Conservation (phyloP, 148 eudicot genomes). For the Spergularia bocconei region DNA sequence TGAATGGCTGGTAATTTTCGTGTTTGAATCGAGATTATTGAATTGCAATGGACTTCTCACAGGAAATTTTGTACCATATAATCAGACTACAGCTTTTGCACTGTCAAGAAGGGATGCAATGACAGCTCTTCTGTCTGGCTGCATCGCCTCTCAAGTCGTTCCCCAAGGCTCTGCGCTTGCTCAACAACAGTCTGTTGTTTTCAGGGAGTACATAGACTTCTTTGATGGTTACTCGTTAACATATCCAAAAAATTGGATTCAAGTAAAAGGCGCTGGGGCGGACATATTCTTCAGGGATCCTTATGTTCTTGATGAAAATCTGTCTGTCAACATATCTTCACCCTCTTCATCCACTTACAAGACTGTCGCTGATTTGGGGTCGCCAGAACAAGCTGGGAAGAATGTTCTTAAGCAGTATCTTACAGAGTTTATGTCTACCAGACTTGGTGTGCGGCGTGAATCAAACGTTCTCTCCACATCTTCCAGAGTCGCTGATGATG, state of each 20-base stretch:
- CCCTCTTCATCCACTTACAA: slow-evolving; percentile 89
- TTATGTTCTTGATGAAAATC: slow-evolving; percentile 79
- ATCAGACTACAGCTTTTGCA: slow-evolving; percentile 89
- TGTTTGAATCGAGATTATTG: slow-evolving; percentile 21
- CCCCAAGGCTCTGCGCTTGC: slow-evolving; percentile 44
- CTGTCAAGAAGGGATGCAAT: slow-evolving; percentile 70
- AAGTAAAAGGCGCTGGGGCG: slow-evolving; percentile 94
- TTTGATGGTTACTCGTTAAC: slow-evolving; percentile 86
- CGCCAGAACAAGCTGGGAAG: slow-evolving; percentile 85
- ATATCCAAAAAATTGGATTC: slow-evolving; percentile 89
- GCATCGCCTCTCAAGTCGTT: slow-evolving; percentile 39
- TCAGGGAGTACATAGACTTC: slow-evolving; percentile 75
- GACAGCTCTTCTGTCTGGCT: slow-evolving; percentile 50
- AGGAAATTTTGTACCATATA: slow-evolving; percentile 52
- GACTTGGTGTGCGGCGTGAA: slow-evolving; percentile 93
- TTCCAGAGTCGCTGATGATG: slow-evolving; percentile 92
- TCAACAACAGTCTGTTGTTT: slow-evolving; percentile 43
- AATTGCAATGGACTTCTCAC: slow-evolving; percentile 46
- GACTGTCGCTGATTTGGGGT: slow-evolving; percentile 84
- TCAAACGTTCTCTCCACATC: slow-evolving; percentile 64
- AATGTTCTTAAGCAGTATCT: slow-evolving; percentile 74
- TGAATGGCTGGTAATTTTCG: neutral
- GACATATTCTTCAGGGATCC: slow-evolving; percentile 98
- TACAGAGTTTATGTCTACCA: slow-evolving; percentile 96
- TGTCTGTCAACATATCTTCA: slow-evolving; percentile 79